Base-by-base conservation (phyloP, 2,329 filamentous ascomycete genomes). In the Fusarium oligoseptatum region DNA sequence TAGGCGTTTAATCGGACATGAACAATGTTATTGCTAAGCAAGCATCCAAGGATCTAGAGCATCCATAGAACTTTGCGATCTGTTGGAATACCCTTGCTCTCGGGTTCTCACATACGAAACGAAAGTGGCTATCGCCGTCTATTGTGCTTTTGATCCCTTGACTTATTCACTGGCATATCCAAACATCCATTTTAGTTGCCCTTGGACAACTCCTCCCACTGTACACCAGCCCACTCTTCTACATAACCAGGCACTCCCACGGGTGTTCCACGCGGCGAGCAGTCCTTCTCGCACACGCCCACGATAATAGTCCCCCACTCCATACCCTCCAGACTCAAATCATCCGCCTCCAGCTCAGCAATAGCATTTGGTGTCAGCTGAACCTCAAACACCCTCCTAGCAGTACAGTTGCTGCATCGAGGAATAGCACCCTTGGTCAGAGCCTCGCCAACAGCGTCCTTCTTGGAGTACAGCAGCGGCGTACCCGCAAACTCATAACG, bases 171-270 rank as follows among this genome's bases (percentile, higher is more conserved):
- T 56, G 29, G 50, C 14, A 14, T 52, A 36, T 32, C 57, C 34
- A 43, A 24, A 32, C 20, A 27, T 69, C 24, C 24, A 27, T 75
- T 74, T 75, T 74, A 82, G 61, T 83, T 81, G 29, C 75, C 72
- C 79, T 84, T 86, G 36, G 81, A 81, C 71, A 91, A 79, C 83
- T 98, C 95, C 84, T 99, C 97, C 97, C 96, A 99, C 83, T 99
- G 97, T 74, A 98, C 97, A 8, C 96, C 97, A n/a, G 90, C 92
- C 96, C 97, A 99, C 84, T 99, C 97, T 86, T 98, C 97, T 20
- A 95, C 79, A 83, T 97, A 98, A 2, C 92, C 94, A 1, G 92
- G 89, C 79, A 91, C 88, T 0, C 91, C 93, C 39, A 88, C 85
- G 14, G 83, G 82, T 8, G 91, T 87, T 1, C 89, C 88, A 7